phyloP scores from a whole-genome alignment of 495 filamentous ascomycete genomes.

The Penicillium silybi region DNA sequence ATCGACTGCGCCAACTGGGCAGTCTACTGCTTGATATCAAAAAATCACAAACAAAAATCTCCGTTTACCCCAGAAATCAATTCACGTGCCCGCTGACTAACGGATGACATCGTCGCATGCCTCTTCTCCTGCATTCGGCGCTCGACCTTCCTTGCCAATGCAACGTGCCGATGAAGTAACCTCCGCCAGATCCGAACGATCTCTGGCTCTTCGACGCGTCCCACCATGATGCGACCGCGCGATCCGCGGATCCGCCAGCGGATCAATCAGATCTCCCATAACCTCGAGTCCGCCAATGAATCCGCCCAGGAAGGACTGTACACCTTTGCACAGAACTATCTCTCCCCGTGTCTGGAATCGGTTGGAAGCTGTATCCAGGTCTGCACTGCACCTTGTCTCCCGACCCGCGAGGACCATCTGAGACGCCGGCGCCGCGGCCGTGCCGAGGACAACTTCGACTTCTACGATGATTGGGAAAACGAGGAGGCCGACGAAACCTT shows the following conservation, averaged over 20 bases:
- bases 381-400: slow-evolving; percentile 70
- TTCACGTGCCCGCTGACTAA: slow-evolving; percentile 27
- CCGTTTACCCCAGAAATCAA: slow-evolving; percentile 15
- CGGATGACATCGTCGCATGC: slow-evolving; percentile 20
- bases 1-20: not conserved
- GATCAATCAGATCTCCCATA: slow-evolving; percentile 89
- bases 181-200: not conserved
- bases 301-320: slow-evolving; percentile 85
- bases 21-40: not conserved
- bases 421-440: slow-evolving; percentile 63
- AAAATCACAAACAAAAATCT: not conserved
- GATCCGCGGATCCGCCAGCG: slow-evolving; percentile 92
- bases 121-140: not conserved
- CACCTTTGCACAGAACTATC: slow-evolving; percentile 78
- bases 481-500: slow-evolving; percentile 59
- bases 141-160: not conserved
- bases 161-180: slow-evolving; percentile 16
- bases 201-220: not conserved
- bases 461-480: slow-evolving; percentile 98
- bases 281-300: slow-evolving; percentile 88
- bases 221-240: slow-evolving; percentile 59
- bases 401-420: slow-evolving; percentile 67
- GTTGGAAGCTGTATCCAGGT: slow-evolving; percentile 61
- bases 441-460: slow-evolving; percentile 86
- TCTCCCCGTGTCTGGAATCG: slow-evolving; percentile 73